phyloP scores from a whole-genome alignment of 768 basidiomycete genomes.

The Leucosporidium scottii region DNA sequence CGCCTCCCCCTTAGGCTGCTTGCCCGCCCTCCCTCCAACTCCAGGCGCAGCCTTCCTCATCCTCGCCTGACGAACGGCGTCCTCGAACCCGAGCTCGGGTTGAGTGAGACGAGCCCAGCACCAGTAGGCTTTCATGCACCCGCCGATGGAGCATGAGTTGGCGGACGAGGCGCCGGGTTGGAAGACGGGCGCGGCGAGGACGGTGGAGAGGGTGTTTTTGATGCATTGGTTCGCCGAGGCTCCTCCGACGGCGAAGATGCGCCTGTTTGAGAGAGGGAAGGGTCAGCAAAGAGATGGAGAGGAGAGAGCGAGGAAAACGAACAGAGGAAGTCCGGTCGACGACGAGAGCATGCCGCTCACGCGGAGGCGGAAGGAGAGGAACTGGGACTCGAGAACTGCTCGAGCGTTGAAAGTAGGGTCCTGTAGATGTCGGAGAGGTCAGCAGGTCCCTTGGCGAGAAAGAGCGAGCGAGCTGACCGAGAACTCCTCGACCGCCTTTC shows the following conservation, averaged over 20 bases:
- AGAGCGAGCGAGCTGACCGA: background rate
- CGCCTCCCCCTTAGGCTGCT: background rate
- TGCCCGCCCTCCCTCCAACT: background rate
- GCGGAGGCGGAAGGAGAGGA: slow-evolving; percentile 69
- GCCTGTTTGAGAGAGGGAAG: slow-evolving; percentile 20
- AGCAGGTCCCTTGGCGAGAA: background rate
- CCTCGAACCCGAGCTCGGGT: background rate
- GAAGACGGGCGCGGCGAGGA: slow-evolving; percentile 37
- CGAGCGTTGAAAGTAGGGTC: slow-evolving; percentile 56
- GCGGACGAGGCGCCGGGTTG: slow-evolving; percentile 35
- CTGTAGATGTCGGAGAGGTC: slow-evolving; percentile 36
- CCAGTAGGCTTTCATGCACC: slow-evolving; percentile 16
- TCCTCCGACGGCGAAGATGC: slow-evolving; percentile 42
- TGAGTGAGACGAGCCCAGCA: slow-evolving; percentile 4
- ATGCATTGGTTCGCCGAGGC: slow-evolving; percentile 39
- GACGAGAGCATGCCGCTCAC: slow-evolving; percentile 60
- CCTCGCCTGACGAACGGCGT: background rate
- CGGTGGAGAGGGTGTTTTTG: slow-evolving; percentile 37
- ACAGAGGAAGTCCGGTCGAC: slow-evolving; percentile 1
- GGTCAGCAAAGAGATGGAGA: background rate
- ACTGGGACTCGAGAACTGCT: slow-evolving; percentile 75
- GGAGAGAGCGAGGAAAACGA: background rate
- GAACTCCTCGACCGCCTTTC: slow-evolving; percentile 24
- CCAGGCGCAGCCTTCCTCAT: no score
- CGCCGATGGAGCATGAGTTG: slow-evolving; percentile 11